A percentile compares a stretch with the other conserved stretches of the same genome.
Conservation (phyloP, 306 rosid species). For the Rosa rugosa region DNA sequence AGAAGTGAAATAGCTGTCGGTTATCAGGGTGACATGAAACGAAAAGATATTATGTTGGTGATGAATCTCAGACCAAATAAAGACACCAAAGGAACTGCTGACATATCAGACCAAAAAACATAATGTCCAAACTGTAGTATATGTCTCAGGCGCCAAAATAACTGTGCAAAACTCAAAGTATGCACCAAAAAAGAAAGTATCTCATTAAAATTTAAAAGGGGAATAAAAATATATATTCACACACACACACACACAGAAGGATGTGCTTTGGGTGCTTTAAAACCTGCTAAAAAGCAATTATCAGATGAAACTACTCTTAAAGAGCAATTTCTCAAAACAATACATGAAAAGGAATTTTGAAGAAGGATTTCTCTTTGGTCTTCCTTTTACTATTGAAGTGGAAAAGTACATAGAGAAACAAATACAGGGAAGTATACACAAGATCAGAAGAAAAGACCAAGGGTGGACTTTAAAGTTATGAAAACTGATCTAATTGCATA, state of each 20-base stretch:
- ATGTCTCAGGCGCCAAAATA: not conserved
- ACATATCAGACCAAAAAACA: not conserved
- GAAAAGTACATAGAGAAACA: not conserved
- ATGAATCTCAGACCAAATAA: not conserved
- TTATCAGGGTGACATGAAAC: not conserved
- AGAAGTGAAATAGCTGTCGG: not conserved
- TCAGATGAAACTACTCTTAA: not conserved
- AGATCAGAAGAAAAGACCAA: not conserved
- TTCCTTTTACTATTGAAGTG: not conserved
- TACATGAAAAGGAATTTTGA: not conserved
- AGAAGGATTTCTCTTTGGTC: not conserved
- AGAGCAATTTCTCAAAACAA: not conserved
- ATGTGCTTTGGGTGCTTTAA: not conserved
- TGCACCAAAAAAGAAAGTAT: not conserved
- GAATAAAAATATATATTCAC: not conserved
- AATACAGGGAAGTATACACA: not conserved
- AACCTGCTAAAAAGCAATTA: not conserved
- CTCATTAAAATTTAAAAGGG: not conserved
- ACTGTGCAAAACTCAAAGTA: not conserved
- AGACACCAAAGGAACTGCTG: not conserved
- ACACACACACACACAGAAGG: not conserved
- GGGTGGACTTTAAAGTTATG: not conserved
- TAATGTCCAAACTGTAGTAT: not conserved
- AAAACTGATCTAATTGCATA: constrained; percentile 11
- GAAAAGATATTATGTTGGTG: not conserved